Conservation (phyloP, 2,329 filamentous ascomycete species). For the Tolypocladium pustulatum region DNA sequence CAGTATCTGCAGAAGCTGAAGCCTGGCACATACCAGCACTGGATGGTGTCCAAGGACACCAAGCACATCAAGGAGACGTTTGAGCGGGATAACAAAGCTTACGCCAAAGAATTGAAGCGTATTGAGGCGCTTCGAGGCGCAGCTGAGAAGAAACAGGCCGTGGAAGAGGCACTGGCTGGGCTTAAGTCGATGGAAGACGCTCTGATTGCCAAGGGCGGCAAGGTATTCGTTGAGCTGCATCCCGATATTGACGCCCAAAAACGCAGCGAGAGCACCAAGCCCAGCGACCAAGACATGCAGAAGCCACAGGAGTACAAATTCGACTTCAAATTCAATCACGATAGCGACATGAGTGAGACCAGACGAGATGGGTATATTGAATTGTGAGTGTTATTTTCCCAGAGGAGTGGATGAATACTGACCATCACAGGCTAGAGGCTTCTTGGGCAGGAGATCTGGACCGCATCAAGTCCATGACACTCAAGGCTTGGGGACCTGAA, state of each 20-base stretch:
- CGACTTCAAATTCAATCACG: slow-evolving; percentile 39
- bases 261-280: slow-evolving; percentile 1
- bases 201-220: slow-evolving; percentile 50
- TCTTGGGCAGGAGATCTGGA: slow-evolving; percentile 60
- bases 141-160: slow-evolving; percentile 43
- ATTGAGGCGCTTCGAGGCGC: slow-evolving; percentile 9
- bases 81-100: slow-evolving; percentile 17
- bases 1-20: slow-evolving; percentile 42
- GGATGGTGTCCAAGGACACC: slow-evolving; percentile 33
- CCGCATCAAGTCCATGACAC: slow-evolving; percentile 53
- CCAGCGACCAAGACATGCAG: slow-evolving; percentile 3
- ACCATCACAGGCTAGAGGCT: slow-evolving; percentile 50
- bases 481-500: slow-evolving; percentile 45
- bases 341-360: slow-evolving; percentile 43
- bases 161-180: slow-evolving; percentile 37
- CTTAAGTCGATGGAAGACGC: slow-evolving; percentile 44
- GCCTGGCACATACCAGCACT: slow-evolving; percentile 50
- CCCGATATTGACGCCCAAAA: slow-evolving; percentile 33
- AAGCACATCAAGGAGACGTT: slow-evolving; percentile 19
- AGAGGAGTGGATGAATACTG: background rate
- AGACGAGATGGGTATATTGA: slow-evolving; percentile 50
- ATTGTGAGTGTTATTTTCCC: slow-evolving; percentile 35
- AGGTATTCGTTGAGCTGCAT: slow-evolving; percentile 55
- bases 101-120: slow-evolving; percentile 13
- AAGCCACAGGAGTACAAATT: slow-evolving; percentile 32